Percentiles rank a stretch among this genome's conserved stretches.
phyloP scores from a whole-genome alignment of 257 asterid species.

The Solanum okadae region DNA sequence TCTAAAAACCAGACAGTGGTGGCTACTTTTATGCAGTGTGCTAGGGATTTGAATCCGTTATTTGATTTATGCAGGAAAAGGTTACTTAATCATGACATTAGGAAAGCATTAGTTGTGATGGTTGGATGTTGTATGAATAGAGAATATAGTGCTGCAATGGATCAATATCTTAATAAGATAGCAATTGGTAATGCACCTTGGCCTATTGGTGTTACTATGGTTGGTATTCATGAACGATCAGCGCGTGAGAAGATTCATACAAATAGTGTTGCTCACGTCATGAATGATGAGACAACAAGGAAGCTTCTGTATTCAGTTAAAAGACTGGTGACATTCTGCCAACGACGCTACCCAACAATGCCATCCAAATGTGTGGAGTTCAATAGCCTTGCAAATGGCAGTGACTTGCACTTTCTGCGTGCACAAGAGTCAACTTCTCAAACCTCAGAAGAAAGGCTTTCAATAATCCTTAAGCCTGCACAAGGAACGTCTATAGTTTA shows the following conservation, averaged over 20 bases:
- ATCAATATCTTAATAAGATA: conserved; percentile 15
- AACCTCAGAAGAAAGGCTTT: background rate
- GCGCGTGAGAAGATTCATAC: conserved; percentile 89
- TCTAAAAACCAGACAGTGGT: conserved; percentile 68
- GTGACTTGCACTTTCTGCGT: background rate
- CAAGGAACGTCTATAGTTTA: background rate
- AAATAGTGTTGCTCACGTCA: conserved; percentile 85
- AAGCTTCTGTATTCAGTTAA: conserved; percentile 73
- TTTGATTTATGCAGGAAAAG: conserved; percentile 88
- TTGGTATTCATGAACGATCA: conserved; percentile 93
- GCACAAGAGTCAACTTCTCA: background rate
- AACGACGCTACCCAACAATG: conserved; percentile 64
- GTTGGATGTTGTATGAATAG: conserved; percentile 49
- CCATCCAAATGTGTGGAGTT: conserved; percentile 16
- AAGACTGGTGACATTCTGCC: conserved; percentile 81
- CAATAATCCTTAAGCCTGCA: background rate
- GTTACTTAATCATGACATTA: conserved; percentile 81
- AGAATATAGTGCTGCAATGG: conserved; percentile 81
- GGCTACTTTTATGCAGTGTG: conserved; percentile 89
- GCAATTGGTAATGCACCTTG: conserved; percentile 95
- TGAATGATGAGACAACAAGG: conserved; percentile 96
- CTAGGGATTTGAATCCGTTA: conserved; percentile 73
- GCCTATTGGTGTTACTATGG: conserved; percentile 98
- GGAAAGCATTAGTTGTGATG: conserved; percentile 57
- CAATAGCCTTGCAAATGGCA: background rate